These are phyloP conservation scores for Colletotrichum chlorophyti DNA, from an alignment of 2,329 filamentous ascomycete genomes.

Conservation along the genomic window DNA sequence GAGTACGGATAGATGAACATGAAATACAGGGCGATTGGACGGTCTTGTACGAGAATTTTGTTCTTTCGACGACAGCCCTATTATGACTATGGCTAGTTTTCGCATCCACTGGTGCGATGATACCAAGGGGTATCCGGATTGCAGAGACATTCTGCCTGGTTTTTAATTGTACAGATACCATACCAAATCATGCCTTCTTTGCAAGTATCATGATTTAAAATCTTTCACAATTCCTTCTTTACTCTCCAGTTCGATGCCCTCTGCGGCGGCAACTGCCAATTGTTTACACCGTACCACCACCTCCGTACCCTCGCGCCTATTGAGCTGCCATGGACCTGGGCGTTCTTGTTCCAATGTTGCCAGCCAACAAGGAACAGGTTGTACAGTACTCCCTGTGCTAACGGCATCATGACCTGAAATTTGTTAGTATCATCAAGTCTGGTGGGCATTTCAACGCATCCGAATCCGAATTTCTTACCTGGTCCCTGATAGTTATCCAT, in stretches of 20 bases:
- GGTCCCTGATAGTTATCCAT: conserved; percentile 87
- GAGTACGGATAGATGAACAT: conserved; percentile 24
- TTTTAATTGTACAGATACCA: conserved; percentile 29
- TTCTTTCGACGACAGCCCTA: conserved; percentile 16
- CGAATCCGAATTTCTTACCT: conserved; percentile 61
- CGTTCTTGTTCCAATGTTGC: conserved; percentile 86
- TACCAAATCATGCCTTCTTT: conserved; percentile 6
- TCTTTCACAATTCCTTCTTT: conserved; percentile 11
- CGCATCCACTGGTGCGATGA: conserved; percentile 11
- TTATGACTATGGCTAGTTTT: conserved; percentile 5
- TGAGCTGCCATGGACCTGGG: conserved; percentile 77
- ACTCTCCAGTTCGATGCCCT: conserved; percentile 27
- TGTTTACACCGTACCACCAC: conserved; percentile 97
- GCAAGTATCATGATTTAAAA: neutral
- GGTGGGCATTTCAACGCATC: too few species aligned
- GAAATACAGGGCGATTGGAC: neutral
- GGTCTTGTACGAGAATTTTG: conserved; percentile 13
- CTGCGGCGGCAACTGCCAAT: conserved; percentile 74
- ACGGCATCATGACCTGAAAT: conserved; percentile 78
- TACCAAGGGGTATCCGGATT: conserved; percentile 10
- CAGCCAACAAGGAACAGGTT: conserved; percentile 85
- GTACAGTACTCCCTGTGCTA: conserved; percentile 89
- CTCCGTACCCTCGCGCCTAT: conserved; percentile 79
- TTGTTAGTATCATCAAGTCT: neutral
- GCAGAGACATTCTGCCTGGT: conserved; percentile 21